Base-by-base conservation (phyloP, 208 protist genomes). In the Crithidia acanthocephali region DNA sequence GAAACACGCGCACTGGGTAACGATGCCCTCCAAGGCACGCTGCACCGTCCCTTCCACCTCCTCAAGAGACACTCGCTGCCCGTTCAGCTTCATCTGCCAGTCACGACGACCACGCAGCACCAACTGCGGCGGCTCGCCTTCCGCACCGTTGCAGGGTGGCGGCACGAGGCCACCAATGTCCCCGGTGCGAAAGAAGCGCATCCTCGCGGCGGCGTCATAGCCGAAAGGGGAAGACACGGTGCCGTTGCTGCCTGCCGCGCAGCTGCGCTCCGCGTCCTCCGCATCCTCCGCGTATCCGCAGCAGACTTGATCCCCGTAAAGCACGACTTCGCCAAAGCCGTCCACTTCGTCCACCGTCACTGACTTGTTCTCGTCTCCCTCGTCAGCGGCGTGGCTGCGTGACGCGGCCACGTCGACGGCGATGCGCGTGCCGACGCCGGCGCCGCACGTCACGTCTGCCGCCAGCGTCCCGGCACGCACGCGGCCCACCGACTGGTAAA, bases 81-180 rank as follows among this genome's bases (percentile, higher is more conserved):
- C 86, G 56, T 81, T 85, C 40, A 91, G 18, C 61, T 91, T 91
- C 5, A 91, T 63, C 51, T 88, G 76, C 58, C 67, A 81, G 60
- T 91, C 86, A 9, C 51, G 71, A 22, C 86, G 79, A n/a, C 86
- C 86, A 27, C 60, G 52, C 40, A 91, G 64, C 56, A 66, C 47
- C 28, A 60, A 27, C 42, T 66, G 33, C 13, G 35, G 61, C 45
- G 4, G 11, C 32, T 33, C 32, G 7, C 16, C 42, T 16, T n/a
- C n/a, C n/a, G n/a, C n/a, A n/a, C n/a, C n/a, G n/a, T n/a, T n/a
- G n/a, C n/a, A n/a, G n/a, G n/a, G 45, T 18, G 9, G 44, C 18
- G 25, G 2, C 6, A 60, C 33, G 9, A 74, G 59, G 0, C 28
- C 35, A 20, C 78, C 76, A 35, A 87, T 37, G 57, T 91, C 86